Evolutionary conservation across 176 grass and related monocot genomes (phyloP).

Genomic region (Ananas comosus): DNA sequence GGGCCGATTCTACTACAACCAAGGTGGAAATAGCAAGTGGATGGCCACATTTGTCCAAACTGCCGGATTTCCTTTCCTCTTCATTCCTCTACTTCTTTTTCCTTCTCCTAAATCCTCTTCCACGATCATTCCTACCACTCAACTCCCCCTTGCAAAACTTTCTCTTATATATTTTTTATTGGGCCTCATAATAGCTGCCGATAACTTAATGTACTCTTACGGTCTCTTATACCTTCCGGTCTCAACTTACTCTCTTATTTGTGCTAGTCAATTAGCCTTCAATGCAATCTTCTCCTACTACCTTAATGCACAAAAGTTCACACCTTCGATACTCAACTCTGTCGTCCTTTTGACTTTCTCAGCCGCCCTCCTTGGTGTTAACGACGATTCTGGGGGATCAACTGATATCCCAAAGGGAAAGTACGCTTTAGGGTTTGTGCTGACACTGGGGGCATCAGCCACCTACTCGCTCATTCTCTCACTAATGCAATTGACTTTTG

Average conservation of each 20-base stretch:
- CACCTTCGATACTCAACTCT: conserved; percentile 53
- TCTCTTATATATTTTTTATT: conserved; percentile 53
- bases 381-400: conserved; percentile 33
- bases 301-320: conserved; percentile 85
- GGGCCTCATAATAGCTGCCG: conserved; percentile 69
- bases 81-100: conserved; percentile 33
- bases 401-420: conserved; percentile 27
- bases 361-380: conserved; percentile 56
- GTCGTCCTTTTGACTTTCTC: conserved; percentile 77
- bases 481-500: not conserved
- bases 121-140: conserved; percentile 9
- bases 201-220: conserved; percentile 93
- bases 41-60: conserved; percentile 48
- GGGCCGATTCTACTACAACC: conserved; percentile 63
- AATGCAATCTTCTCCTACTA: conserved; percentile 77
- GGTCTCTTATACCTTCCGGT: conserved; percentile 79
- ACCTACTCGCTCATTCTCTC: conserved; percentile 64
- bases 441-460: conserved; percentile 74
- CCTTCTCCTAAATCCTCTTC: not conserved
- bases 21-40: conserved; percentile 80
- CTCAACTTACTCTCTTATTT: conserved; percentile 89
- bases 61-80: conserved; percentile 36
- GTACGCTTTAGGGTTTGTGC: conserved; percentile 47
- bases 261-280: conserved; percentile 88
- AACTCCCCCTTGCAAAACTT: conserved; percentile 31